phyloP scores from a whole-genome alignment of 768 basidiomycete species.

The Filobasidium floriforme region DNA sequence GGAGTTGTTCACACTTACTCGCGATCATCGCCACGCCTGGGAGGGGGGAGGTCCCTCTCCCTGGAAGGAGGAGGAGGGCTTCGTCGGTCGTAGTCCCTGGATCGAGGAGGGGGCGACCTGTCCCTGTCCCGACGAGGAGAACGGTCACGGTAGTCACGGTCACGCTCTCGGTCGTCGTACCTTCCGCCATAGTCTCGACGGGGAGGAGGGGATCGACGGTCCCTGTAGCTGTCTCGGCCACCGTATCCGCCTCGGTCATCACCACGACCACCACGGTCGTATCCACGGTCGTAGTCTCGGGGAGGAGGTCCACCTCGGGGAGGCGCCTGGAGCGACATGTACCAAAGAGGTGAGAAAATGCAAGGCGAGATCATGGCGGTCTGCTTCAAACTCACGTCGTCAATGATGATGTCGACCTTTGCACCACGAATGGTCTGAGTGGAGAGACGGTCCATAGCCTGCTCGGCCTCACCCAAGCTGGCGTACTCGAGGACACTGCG shows the following conservation, averaged over 20 bases:
- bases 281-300: constrained; percentile 31
- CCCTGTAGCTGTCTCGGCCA: constrained; percentile 26
- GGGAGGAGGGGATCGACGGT: constrained; percentile 23
- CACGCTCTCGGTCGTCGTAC: constrained; percentile 38
- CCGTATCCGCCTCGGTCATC: constrained; percentile 21
- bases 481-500: constrained; percentile 81
- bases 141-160: constrained; percentile 54
- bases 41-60: constrained; percentile 6
- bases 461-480: constrained; percentile 80
- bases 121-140: constrained; percentile 52
- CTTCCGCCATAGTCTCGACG: constrained; percentile 23
- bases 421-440: constrained; percentile 77
- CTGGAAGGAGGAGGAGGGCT: constrained; percentile 2
- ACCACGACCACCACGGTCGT: constrained; percentile 34
- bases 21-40: constrained; percentile 12
- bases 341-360: constrained; percentile 50
- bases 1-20: constrained; percentile 8
- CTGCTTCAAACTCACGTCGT: constrained; percentile 18
- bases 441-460: constrained; percentile 79
- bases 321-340: constrained; percentile 46
- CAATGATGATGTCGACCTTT: constrained; percentile 59
- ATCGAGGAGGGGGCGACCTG: constrained; percentile 10
- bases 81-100: not conserved
- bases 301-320: constrained; percentile 38
- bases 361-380: not conserved